Percentiles rank a stretch among this genome's conserved stretches.
These are phyloP conservation scores for Rickenella mellea DNA, from an alignment of 768 basidiomycete species.

Conservation along the genomic window DNA sequence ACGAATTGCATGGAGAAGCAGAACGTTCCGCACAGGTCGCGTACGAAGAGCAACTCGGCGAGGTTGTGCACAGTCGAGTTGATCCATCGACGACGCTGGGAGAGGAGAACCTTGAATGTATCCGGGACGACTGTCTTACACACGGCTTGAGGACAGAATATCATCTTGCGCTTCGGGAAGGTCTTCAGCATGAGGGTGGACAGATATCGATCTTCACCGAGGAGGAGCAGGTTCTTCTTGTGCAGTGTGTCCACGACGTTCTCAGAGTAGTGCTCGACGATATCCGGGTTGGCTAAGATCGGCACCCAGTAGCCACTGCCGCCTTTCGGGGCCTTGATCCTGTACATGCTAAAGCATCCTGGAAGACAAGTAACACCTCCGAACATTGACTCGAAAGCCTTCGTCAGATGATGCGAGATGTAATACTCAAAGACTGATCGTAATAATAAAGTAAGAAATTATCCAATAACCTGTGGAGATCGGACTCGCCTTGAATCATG, in stretches of 20 bases:
- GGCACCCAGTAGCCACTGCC: conserved; percentile 96
- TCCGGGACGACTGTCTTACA: conserved; percentile 99
- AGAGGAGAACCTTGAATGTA: conserved; percentile 86
- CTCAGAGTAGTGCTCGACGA: conserved; percentile 98
- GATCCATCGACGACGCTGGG: conserved; percentile 98
- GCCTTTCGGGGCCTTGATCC: conserved; percentile 98
- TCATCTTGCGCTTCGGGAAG: conserved; percentile 98
- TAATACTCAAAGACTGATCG: conserved; percentile 94
- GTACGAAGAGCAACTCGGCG: conserved; percentile 87
- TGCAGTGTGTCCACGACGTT: conserved; percentile 98
- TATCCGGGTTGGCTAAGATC: conserved; percentile 95
- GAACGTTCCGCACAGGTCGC: conserved; percentile 99
- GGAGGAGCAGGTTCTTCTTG: conserved; percentile 95
- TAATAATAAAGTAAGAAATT: background rate
- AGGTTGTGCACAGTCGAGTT: conserved; percentile 98
- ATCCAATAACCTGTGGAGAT: too few relatives aligned
- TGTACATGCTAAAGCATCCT: conserved; percentile 99
- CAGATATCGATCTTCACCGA: conserved; percentile 98
- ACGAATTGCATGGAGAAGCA: conserved; percentile 99
- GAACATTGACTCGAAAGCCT: conserved; percentile 99
- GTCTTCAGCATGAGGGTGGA: conserved; percentile 97
- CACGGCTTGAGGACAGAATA: conserved; percentile 97
- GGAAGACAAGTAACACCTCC: conserved; percentile 99
- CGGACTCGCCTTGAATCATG: conserved; percentile 96
- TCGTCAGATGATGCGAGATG: conserved; percentile 97